Conservation (phyloP, 2,329 filamentous ascomycete species). For the Cyphellophora europaea region DNA sequence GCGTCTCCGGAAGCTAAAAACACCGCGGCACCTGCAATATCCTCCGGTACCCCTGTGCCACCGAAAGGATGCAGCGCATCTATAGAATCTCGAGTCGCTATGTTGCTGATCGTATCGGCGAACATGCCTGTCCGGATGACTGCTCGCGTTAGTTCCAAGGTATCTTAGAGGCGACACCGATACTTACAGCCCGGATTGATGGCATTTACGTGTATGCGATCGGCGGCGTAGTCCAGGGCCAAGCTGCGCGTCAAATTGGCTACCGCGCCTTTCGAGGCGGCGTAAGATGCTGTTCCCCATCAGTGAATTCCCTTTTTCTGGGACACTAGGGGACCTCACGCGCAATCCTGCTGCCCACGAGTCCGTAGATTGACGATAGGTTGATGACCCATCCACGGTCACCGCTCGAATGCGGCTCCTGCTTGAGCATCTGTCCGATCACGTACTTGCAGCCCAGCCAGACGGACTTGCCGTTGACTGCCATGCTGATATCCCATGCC, state of each 20-base stretch:
- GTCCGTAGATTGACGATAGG: constrained; percentile 9
- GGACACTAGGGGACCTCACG: neutral
- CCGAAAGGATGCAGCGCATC: constrained; percentile 10
- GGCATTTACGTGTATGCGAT: constrained; percentile 33
- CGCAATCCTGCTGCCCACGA: constrained; percentile 1
- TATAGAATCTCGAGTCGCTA: neutral
- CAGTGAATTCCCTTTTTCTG: neutral
- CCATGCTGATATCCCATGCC: constrained; percentile 8
- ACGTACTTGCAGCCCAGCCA: constrained; percentile 30
- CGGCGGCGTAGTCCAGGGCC: constrained; percentile 32
- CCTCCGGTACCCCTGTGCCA: constrained; percentile 21
- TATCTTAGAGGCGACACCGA: neutral
- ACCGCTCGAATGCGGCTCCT: constrained; percentile 12
- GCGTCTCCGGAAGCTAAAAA: constrained; percentile 39
- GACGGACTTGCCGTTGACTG: constrained; percentile 29
- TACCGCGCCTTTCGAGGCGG: constrained; percentile 39
- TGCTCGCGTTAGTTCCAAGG: neutral
- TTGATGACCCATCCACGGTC: constrained; percentile 37
- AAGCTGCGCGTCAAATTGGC: constrained; percentile 34
- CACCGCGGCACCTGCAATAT: constrained; percentile 31
- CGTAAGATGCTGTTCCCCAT: constrained; percentile 24
- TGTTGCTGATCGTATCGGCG: neutral
- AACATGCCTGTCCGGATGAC: neutral
- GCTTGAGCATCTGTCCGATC: constrained; percentile 9
- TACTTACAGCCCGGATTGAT: constrained; percentile 31